Evolutionary conservation across 1,284 basidiomycete genomes (phyloP).

Genomic region (Leccinum cinnamomeum): DNA sequence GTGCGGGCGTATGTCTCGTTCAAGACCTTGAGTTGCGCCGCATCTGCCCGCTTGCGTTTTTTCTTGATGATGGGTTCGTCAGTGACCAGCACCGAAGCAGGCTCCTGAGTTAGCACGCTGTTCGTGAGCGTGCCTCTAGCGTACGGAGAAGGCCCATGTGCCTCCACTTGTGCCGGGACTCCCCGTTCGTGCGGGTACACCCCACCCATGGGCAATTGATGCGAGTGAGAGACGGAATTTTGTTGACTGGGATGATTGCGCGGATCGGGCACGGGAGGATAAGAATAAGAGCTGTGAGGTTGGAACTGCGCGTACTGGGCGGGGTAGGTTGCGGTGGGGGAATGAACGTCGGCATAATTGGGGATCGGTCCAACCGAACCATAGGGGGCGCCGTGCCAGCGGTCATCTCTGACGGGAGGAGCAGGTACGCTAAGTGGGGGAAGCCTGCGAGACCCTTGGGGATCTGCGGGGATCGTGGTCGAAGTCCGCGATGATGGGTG

Average conservation of each 20-base stretch:
- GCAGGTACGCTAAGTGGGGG: slow-evolving; percentile 46
- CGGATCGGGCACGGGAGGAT: slow-evolving; percentile 37
- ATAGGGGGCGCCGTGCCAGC: slow-evolving; percentile 46
- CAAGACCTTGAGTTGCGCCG: slow-evolving; percentile 72
- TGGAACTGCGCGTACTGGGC: slow-evolving; percentile 43
- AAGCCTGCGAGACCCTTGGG: slow-evolving; percentile 46
- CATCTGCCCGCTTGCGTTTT: slow-evolving; percentile 81
- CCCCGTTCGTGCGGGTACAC: slow-evolving; percentile 33
- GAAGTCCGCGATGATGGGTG: slow-evolving; percentile 48
- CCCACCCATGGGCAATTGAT: slow-evolving; percentile 29
- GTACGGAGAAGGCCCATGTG: slow-evolving; percentile 43
- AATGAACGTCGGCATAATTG: slow-evolving; percentile 47
- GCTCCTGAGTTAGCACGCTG: slow-evolving; percentile 35
- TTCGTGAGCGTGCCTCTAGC: slow-evolving; percentile 38
- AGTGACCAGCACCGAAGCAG: slow-evolving; percentile 35
- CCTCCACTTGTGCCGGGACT: slow-evolving; percentile 34
- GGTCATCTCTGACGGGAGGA: slow-evolving; percentile 38
- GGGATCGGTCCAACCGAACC: slow-evolving; percentile 36
- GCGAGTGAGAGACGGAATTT: slow-evolving; percentile 29
- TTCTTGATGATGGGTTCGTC: slow-evolving; percentile 75
- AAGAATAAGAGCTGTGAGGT: slow-evolving; percentile 36
- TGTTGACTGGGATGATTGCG: slow-evolving; percentile 29
- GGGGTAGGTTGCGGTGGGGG: slow-evolving; percentile 57
- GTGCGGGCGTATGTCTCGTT: slow-evolving; percentile 79
- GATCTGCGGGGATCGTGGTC: slow-evolving; percentile 44